Base-by-base conservation (phyloP, 2,329 filamentous ascomycete genomes). In the Bertia moriformis region DNA sequence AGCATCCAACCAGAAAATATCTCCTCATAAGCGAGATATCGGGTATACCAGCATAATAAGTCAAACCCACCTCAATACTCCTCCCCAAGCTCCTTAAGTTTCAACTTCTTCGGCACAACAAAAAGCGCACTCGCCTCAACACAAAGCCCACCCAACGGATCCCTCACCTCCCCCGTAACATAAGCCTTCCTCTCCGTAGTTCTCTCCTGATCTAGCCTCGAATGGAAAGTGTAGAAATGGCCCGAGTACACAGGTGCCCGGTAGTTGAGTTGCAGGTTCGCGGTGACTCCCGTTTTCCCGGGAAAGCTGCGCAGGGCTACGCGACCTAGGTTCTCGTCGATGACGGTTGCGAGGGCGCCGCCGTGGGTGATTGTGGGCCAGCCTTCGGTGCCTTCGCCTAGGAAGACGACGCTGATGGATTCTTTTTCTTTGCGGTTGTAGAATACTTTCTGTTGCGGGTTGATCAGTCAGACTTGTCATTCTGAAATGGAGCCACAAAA, bases 281-380 rank as follows among this genome's bases (percentile, higher is more conserved):
- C 63, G 49, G 75, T 69, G 46, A 78, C 58, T 48, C 71, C 67
- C 22, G 66, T 68, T 35, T 61, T 57, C 5, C 55, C 58, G 2
- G 63, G 61, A 44, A 74, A 63, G 20, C 54, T 51, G 36, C 56
- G 52, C 40, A 74, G 59, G 10, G 72, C 73, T 43, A 73, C 76
- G 33, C 78, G 65, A n/a, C 75, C 74, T 44, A 84, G 63, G 39
- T 68, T 71, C 60, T 87, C 83, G 53, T 83, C 73, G 27, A 87
- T 57, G 3, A 83, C 55, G 1, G 77, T 85, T 4, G 77, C 78
- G 38, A 83, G 65, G 4, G 69, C 64, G 13, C 83, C 83, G 40
- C 83, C 83, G 58, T 89, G 83, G 39, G 76, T 73, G 30, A 83
- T 64, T 12, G 71, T 69, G 1, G 82, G 82, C 78, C 80, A 88